phyloP scores from a whole-genome alignment of 176 grass and related monocot genomes.

The Carex scoparia region DNA sequence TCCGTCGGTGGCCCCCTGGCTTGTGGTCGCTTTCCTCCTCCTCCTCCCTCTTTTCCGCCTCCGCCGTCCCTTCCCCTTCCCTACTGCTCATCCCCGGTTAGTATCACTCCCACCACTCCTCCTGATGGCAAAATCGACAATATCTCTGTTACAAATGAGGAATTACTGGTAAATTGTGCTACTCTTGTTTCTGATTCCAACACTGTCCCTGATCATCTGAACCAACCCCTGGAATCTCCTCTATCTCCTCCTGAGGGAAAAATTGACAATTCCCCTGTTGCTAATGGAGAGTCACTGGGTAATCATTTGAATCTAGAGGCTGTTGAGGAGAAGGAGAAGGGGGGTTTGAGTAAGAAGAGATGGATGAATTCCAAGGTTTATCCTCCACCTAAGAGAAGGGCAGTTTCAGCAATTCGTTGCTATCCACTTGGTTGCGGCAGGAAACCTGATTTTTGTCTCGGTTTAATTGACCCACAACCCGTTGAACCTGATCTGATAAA shows the following conservation, averaged over 20 bases:
- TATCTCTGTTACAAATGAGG: neutral
- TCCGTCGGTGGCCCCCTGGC: constrained; percentile 31
- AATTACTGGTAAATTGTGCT: neutral
- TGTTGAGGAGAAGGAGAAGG: neutral
- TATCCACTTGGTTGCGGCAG: constrained; percentile 49
- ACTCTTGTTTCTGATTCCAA: neutral
- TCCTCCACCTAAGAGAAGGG: constrained; percentile 43
- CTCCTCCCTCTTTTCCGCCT: neutral
- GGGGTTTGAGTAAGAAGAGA: constrained; percentile 23
- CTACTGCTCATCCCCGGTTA: no score
- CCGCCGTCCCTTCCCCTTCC: no score
- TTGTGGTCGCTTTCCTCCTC: constrained; percentile 38
- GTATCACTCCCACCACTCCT: neutral
- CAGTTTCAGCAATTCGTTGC: constrained; percentile 30
- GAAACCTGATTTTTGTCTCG: neutral
- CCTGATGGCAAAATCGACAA: neutral
- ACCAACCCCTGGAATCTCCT: neutral
- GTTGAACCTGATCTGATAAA: neutral
- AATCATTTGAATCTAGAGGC: neutral
- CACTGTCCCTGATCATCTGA: neutral
- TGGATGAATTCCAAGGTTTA: constrained; percentile 36
- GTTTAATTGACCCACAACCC: neutral
- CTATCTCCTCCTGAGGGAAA: neutral
- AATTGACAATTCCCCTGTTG: no score
- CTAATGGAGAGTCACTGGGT: neutral